These are phyloP conservation scores for Capronia coronata DNA, from an alignment of 2,329 filamentous ascomycete species.

Conservation along the genomic window DNA sequence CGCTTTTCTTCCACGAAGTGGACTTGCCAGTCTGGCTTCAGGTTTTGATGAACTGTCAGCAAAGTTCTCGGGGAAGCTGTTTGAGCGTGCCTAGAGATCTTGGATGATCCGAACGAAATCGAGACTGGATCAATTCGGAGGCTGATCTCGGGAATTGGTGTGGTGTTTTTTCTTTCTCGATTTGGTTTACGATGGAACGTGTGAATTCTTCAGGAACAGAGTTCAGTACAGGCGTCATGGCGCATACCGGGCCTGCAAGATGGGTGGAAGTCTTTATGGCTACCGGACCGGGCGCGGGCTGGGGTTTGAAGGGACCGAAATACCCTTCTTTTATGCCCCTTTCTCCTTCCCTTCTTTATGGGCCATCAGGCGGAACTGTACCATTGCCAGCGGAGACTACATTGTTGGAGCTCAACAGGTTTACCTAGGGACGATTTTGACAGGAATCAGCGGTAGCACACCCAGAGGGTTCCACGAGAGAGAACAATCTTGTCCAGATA, in stretches of 20 bases:
- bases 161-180: constrained; percentile 8
- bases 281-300: background rate
- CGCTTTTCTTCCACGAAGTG: constrained; percentile 3
- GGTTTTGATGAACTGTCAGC: background rate
- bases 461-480: background rate
- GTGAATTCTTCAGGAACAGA: constrained; percentile 10
- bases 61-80: background rate
- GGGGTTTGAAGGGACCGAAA: background rate
- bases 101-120: background rate
- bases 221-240: constrained; percentile 25
- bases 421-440: background rate
- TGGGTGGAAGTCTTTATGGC: background rate
- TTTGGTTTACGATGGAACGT: constrained; percentile 12
- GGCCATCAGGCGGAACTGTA: background rate
- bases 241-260: constrained; percentile 3
- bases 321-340: background rate
- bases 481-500: background rate
- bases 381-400: background rate
- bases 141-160: constrained; percentile 7
- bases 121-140: background rate
- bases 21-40: background rate
- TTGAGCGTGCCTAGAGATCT: background rate
- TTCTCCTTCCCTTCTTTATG: background rate
- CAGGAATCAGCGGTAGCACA: background rate
- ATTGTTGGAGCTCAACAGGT: background rate